phyloP scores from a whole-genome alignment of 2,329 filamentous ascomycete species.

The Pseudocercospora fijiensis region DNA sequence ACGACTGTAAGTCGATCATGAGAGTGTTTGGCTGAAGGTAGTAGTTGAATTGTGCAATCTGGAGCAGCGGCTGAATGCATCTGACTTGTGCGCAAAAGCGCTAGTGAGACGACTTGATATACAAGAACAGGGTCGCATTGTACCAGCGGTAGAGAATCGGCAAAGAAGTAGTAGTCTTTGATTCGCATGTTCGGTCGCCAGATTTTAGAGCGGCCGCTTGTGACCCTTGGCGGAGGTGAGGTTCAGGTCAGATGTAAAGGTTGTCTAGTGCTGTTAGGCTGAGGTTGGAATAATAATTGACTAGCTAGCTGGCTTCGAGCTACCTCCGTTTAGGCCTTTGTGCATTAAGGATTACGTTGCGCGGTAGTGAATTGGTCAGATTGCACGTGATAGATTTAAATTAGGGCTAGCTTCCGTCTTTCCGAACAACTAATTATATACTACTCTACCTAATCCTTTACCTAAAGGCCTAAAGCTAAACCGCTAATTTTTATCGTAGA shows the following conservation, averaged over 20 bases:
- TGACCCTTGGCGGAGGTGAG: not conserved
- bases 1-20: not conserved
- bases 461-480: too few species aligned
- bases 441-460: too few species aligned
- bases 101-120: not conserved
- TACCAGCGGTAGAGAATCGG: not conserved
- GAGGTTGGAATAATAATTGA: not conserved
- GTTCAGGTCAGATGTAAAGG: not conserved
- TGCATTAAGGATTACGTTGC: too few species aligned
- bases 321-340: too few species aligned
- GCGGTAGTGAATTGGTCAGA: too few species aligned
- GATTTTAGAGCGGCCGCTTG: not conserved
- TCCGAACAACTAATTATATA: too few species aligned
- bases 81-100: not conserved
- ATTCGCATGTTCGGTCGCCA: not conserved
- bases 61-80: not conserved
- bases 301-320: too few species aligned
- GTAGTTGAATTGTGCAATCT: not conserved
- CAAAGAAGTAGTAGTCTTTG: not conserved
- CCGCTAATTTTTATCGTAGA: too few species aligned
- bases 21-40: not conserved
- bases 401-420: too few species aligned
- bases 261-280: not conserved
- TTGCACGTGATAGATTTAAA: too few species aligned
- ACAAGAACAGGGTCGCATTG: too few species aligned